A percentile compares a stretch with the other conserved stretches of the same genome.
Evolutionary conservation across 2,329 filamentous ascomycete genomes (phyloP).

Genomic region (Claviceps sp.): DNA sequence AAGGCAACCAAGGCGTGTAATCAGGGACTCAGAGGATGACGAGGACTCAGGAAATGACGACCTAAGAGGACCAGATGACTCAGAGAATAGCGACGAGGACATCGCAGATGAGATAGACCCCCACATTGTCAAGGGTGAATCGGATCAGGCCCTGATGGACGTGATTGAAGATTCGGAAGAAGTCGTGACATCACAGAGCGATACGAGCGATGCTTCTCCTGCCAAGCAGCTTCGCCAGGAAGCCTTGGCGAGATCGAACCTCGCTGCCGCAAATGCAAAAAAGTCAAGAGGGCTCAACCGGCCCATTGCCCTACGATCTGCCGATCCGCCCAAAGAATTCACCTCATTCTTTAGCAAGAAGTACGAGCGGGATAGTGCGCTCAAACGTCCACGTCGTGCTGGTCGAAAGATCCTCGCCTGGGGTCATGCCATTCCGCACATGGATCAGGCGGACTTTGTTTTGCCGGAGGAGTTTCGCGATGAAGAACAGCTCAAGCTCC

Average conservation of each 20-base stretch:
- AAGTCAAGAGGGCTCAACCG: constrained; percentile 17
- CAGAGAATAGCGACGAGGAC: constrained; percentile 20
- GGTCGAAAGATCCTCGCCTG: constrained; percentile 64
- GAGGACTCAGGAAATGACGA: constrained; percentile 20
- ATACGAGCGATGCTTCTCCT: constrained; percentile 32
- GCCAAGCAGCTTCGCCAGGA: constrained; percentile 67
- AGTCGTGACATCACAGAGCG: constrained; percentile 36
- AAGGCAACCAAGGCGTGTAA: constrained; percentile 12
- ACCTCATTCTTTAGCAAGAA: constrained; percentile 77
- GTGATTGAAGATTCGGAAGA: constrained; percentile 19
- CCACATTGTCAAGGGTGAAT: constrained; percentile 4
- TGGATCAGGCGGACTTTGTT: constrained; percentile 56
- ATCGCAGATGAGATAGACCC: constrained; percentile 14
- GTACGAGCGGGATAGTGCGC: constrained; percentile 64
- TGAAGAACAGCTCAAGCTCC: constrained; percentile 40
- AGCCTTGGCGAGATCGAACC: constrained; percentile 40
- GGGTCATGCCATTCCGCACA: constrained; percentile 67
- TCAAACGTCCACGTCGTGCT: constrained; percentile 58
- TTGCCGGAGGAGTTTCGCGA: constrained; percentile 54
- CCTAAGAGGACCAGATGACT: constrained; percentile 6
- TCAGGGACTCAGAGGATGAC: constrained; percentile 16
- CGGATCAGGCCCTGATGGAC: constrained; percentile 11
- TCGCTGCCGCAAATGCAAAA: constrained; percentile 23
- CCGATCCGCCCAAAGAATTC: constrained; percentile 46
- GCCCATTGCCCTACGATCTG: constrained; percentile 18